Evolutionary conservation across 1,139 yeast genomes (phyloP).

Genomic region (Zygosaccharomyces sapae): DNA sequence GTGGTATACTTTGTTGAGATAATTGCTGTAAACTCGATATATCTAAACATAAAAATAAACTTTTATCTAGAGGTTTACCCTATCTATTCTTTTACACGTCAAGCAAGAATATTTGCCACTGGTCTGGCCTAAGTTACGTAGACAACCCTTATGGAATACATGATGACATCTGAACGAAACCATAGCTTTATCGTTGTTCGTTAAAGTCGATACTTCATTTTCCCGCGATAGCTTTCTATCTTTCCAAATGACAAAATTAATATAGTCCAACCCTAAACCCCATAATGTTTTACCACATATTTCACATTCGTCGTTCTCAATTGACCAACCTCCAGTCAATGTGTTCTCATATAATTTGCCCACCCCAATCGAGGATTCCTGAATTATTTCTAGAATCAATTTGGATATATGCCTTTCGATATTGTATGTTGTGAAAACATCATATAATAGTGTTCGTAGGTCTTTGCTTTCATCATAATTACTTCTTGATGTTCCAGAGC

Average conservation of each 20-base stretch:
- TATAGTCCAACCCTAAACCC: conserved; percentile 53
- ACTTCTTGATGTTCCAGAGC: conserved; percentile 29
- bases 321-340: conserved; percentile 54
- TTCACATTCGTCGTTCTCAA: conserved; percentile 54
- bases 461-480: conserved; percentile 24
- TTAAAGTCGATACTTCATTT: conserved; percentile 5
- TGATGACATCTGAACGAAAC: conserved; percentile 57
- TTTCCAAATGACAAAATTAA: conserved; percentile 48
- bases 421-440: conserved; percentile 24
- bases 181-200: conserved; percentile 25
- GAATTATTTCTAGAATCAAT: conserved; percentile 22
- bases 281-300: conserved; percentile 65
- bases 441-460: conserved; percentile 20
- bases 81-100: conserved; percentile 15
- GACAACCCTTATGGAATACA: conserved; percentile 63
- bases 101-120: conserved; percentile 23
- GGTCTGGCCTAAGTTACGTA: conserved; percentile 44
- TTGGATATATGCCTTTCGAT: conserved; percentile 26
- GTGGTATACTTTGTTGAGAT: conserved; percentile 46
- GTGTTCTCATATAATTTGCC: conserved; percentile 17
- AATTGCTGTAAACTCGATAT: not conserved
- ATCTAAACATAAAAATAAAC: too few species aligned
- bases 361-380: conserved; percentile 22
- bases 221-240: conserved; percentile 13
- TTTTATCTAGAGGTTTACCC: too few species aligned